phyloP scores from a whole-genome alignment of 257 asterid genomes.

The Buddleja alternifolia region DNA sequence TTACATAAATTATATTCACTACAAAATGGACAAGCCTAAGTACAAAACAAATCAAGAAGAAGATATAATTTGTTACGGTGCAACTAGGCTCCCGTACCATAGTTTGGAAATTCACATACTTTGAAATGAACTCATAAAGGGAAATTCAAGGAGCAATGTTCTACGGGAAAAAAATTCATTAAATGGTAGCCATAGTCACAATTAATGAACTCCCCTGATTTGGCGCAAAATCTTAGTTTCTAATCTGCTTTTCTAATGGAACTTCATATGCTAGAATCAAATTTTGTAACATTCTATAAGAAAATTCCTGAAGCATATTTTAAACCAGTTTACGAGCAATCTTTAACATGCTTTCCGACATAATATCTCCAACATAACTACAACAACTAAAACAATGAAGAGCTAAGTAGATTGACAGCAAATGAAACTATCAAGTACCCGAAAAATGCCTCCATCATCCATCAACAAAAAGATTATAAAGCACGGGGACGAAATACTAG shows the following conservation, averaged over 20 bases:
- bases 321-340: background rate
- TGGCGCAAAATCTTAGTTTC: background rate
- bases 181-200: background rate
- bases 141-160: background rate
- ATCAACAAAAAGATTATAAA: slow-evolving; percentile 1
- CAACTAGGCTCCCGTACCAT: background rate
- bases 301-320: background rate
- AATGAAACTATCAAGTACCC: background rate
- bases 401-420: background rate
- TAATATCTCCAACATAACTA: background rate
- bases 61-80: background rate
- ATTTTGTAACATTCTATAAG: background rate
- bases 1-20: background rate
- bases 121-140: background rate
- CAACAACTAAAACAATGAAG: background rate
- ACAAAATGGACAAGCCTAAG: background rate
- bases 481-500: background rate
- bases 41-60: background rate
- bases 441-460: background rate
- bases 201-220: background rate
- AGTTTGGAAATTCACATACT: background rate
- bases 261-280: slow-evolving; percentile 10
- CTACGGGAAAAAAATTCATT: background rate
- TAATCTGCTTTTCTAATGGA: background rate
- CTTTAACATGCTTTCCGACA: background rate